Conservation (phyloP, 768 basidiomycete genomes). For the Agaricus bisporus region DNA sequence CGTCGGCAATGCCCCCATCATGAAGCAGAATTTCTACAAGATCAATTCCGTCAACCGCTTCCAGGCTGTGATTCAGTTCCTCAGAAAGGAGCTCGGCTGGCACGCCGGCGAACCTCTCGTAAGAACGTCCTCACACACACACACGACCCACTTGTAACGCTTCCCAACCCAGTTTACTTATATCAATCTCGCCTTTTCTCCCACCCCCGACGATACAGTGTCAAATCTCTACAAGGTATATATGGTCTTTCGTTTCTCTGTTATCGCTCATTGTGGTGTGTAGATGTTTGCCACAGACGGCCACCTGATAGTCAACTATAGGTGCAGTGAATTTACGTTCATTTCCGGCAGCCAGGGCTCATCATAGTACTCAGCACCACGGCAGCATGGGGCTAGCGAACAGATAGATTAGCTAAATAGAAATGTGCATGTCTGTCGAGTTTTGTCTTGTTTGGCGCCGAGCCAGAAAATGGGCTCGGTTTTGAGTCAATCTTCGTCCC, state of each 20-base stretch:
- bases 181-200: constrained; percentile 71
- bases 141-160: not conserved
- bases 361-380: constrained; percentile 26
- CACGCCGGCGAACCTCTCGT: constrained; percentile 84
- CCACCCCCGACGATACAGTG: constrained; percentile 79
- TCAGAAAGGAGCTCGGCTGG: constrained; percentile 86
- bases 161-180: constrained; percentile 41
- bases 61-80: constrained; percentile 90
- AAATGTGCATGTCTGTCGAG: not conserved
- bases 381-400: constrained; percentile 25
- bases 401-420: not conserved
- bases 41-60: constrained; percentile 93
- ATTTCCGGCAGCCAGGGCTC: not conserved
- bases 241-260: not conserved
- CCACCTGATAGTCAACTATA: constrained; percentile 89
- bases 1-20: constrained; percentile 95
- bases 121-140: constrained; percentile 18
- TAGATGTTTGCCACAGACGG: constrained; percentile 86
- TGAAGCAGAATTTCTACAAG: constrained; percentile 99
- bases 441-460: constrained; percentile 11
- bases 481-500: constrained; percentile 1
- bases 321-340: constrained; percentile 32
- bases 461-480: not conserved
- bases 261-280: not conserved
- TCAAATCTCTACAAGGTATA: constrained; percentile 68